Conservation (phyloP, 2,329 filamentous ascomycete species). For the Fusarium sp. region DNA sequence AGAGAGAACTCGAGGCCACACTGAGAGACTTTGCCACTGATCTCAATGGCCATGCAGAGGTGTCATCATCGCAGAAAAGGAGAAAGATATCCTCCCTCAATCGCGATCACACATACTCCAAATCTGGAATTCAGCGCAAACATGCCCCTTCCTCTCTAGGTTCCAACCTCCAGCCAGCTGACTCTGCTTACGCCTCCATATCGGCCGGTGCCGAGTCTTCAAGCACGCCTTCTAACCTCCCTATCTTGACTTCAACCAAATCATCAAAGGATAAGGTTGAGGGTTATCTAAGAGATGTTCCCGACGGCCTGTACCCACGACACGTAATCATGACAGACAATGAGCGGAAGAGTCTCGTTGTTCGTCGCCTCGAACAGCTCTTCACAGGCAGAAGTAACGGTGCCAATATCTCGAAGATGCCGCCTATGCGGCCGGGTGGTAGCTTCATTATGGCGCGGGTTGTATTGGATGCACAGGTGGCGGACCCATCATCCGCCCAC, state of each 20-base stretch:
- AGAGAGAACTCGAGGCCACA: constrained; percentile 77
- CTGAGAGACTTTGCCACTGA: constrained; percentile 75
- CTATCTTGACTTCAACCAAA: constrained; percentile 48
- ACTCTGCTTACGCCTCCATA: constrained; percentile 76
- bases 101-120: constrained; percentile 53
- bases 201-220: constrained; percentile 59
- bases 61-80: constrained; percentile 52
- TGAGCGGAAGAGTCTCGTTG: constrained; percentile 81
- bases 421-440: constrained; percentile 15
- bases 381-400: constrained; percentile 76
- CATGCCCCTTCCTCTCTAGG: constrained; percentile 63
- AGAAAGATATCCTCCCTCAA: constrained; percentile 52
- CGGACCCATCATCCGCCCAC: constrained; percentile 40
- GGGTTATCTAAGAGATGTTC: constrained; percentile 77
- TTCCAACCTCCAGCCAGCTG: constrained; percentile 62
- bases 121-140: constrained; percentile 55
- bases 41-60: constrained; percentile 61
- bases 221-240: constrained; percentile 51
- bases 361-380: constrained; percentile 79
- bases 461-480: constrained; percentile 40
- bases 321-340: constrained; percentile 73
- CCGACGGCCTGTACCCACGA: constrained; percentile 72
- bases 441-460: constrained; percentile 11
- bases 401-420: constrained; percentile 48
- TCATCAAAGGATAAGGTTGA: constrained; percentile 66